Evolutionary conservation across 257 asterid genomes (phyloP), one percentile per base, ranked within the genome.

Genomic region (Agastache rugosa): DNA sequence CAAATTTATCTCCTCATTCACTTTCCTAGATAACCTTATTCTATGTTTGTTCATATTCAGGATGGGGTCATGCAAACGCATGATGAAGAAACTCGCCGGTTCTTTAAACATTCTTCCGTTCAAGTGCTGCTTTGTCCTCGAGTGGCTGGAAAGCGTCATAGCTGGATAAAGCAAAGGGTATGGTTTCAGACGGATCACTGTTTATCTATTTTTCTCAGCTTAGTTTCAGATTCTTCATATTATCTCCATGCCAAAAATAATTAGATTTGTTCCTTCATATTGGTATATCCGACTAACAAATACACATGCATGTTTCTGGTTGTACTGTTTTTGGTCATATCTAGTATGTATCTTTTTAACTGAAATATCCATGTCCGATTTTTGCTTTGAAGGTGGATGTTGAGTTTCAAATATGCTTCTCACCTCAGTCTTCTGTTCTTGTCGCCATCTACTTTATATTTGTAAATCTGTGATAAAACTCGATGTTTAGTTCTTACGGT

Each of bases 51-150:
- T 16, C 25, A n/a, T 71, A 12, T 74, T 66, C 84, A 95, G 99
- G 97, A 95, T 83, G 99, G 99, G 67, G 90, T 95, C 80, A 95
- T 95, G 99, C 85, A 82, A 87, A 95, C 99, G 79, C 99, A 92
- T 70, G 99, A 95, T 79, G 97, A 95, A 86, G 99, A 95, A 83
- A 92, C 96, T 81, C 96, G 98, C 2, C 93, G 88, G 20, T 95
- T 77, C 80, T 95, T 95, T 50, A 95, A 95, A 82, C 91, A 88
- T 72, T 95, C 99, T 68, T 92, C 99, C 17, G 99, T 95, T 53
- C 97, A 91, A 87, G 99, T 95, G 74, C 79, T 95, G 80, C 99
- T 95, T 72, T 85, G 96, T 82, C 90, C 98, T 74, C 96, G 99
- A 79, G 93, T 70, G 68, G 99, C 98, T 73, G 99, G 99, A 82